Base-by-base conservation (phyloP, 2,329 filamentous ascomycete genomes). In the Penicillium decumbens region DNA sequence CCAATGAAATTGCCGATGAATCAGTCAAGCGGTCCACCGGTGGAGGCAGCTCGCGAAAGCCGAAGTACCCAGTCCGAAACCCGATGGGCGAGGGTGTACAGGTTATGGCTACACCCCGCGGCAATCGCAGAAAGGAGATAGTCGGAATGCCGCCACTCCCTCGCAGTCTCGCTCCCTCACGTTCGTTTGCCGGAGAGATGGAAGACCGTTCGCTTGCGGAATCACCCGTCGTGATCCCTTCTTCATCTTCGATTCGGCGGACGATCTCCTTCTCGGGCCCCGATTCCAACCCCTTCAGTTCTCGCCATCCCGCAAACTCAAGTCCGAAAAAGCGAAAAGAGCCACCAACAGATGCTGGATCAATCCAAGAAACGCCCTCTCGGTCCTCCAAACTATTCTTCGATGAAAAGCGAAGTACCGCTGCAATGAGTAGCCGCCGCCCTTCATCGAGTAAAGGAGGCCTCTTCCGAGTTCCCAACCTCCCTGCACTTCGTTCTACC, bases 101-200 rank as follows among this genome's bases (percentile, higher is more conserved):
- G 58, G 75, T 77, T 47, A 75, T 74, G 60, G 75, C 74, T 15
- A 78, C 75, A 4, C 75, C 75, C 4, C 72, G 66, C 45, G 65
- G 65, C 7, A 63, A 64, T 42, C 65, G 70, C 27, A 68, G 64
- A 57, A 68, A 59, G 47, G 64, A 72, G 40, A 50, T 54, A 13
- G 48, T 53, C 7, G 63, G 61, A 5, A 45, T 69, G 35, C 63
- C 64, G 1, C 57, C 64, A 28, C 38, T 67, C 12, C 61, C 65
- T 38, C 60, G 54, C 33, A 62, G 51, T 37, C 45, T 65, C 5
- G 52, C 28, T 3, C 47, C 59, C 23, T 61, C 58, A 12, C 62
- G 62, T 7, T 68, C 67, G 18, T 68, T 61, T 15, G 57, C 63
- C 4, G 67, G 65, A 37, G 51, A 62, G 33, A 53, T 60, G 43